Conservation (phyloP, 2,329 filamentous ascomycete species). For the Colletotrichum sp. region DNA sequence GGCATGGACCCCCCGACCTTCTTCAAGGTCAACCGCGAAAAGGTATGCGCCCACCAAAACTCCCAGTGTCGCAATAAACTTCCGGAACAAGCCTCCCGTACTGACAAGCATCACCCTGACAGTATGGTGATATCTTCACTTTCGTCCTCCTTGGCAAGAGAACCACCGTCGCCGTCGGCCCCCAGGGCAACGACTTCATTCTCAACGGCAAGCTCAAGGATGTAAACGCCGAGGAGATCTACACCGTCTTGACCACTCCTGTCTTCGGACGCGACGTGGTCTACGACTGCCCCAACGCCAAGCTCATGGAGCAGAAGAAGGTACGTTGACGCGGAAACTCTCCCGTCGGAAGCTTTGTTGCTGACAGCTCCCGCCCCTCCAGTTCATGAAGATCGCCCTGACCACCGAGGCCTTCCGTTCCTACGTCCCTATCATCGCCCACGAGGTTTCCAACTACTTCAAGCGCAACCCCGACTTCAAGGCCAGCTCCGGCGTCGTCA, state of each 20-base stretch:
- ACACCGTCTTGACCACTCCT: constrained; percentile 74
- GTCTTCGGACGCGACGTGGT: constrained; percentile 86
- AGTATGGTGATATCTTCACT: constrained; percentile 91
- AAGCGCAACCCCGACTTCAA: constrained; percentile 71
- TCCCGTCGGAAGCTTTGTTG: neutral
- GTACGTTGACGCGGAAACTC: constrained; percentile 45
- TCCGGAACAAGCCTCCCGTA: neutral
- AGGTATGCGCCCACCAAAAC: constrained; percentile 56
- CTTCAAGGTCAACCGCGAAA: constrained; percentile 76
- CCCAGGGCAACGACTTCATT: constrained; percentile 87
- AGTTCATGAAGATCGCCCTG: constrained; percentile 83
- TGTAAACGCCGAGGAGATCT: constrained; percentile 89
- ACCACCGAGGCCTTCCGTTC: constrained; percentile 74
- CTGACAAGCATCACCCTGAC: constrained; percentile 5
- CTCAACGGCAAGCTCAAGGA: constrained; percentile 90
- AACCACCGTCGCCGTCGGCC: constrained; percentile 84
- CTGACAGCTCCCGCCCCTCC: constrained; percentile 20
- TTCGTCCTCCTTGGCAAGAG: constrained; percentile 88
- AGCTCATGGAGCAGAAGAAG: constrained; percentile 97
- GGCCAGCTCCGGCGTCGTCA: constrained; percentile 68
- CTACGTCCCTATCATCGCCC: constrained; percentile 80
- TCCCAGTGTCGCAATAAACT: neutral
- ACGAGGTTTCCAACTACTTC: constrained; percentile 76
- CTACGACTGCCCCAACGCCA: constrained; percentile 89
- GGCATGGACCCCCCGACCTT: constrained; percentile 93